Conservation (phyloP, 208 protist genomes). For the Acanthamoeba royreba region DNA sequence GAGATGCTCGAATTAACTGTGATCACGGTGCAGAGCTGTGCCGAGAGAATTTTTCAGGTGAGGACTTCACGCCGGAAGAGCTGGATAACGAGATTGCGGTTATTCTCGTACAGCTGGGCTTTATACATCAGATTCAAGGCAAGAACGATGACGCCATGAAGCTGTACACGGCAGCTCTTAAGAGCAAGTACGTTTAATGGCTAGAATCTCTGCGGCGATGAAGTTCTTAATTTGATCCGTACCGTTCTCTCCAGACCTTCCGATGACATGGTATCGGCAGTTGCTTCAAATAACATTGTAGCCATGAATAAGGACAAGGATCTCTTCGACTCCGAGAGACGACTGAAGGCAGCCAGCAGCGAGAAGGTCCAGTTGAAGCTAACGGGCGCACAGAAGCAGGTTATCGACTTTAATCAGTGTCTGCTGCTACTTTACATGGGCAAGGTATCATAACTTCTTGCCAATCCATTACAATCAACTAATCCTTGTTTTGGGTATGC, state of each 20-base stretch:
- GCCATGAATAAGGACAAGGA: conserved; percentile 42
- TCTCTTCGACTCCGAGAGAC: conserved; percentile 45
- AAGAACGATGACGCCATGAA: conserved; percentile 8
- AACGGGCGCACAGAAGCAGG: not conserved
- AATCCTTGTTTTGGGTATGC: not conserved
- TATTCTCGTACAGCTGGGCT: conserved; percentile 44
- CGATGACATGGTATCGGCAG: conserved; percentile 31
- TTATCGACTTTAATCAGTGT: conserved; percentile 47
- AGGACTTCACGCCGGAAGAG: not conserved
- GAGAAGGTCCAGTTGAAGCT: conserved; percentile 41
- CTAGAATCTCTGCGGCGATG: not conserved
- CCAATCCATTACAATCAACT: not conserved
- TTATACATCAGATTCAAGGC: conserved; percentile 14
- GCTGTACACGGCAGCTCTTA: conserved; percentile 36
- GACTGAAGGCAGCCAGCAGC: not conserved
- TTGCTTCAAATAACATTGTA: conserved; percentile 51
- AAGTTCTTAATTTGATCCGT: not conserved
- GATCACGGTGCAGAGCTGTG: not conserved
- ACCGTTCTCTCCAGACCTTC: not conserved
- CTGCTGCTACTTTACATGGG: conserved; percentile 43
- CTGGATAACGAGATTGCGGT: conserved; percentile 39
- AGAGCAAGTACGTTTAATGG: not conserved
- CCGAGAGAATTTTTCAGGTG: not conserved
- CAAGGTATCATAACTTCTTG: not conserved
- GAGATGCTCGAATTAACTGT: not conserved